phyloP scores from a whole-genome alignment of 2,329 filamentous ascomycete genomes.

The Dactylonectria estremocensis region DNA sequence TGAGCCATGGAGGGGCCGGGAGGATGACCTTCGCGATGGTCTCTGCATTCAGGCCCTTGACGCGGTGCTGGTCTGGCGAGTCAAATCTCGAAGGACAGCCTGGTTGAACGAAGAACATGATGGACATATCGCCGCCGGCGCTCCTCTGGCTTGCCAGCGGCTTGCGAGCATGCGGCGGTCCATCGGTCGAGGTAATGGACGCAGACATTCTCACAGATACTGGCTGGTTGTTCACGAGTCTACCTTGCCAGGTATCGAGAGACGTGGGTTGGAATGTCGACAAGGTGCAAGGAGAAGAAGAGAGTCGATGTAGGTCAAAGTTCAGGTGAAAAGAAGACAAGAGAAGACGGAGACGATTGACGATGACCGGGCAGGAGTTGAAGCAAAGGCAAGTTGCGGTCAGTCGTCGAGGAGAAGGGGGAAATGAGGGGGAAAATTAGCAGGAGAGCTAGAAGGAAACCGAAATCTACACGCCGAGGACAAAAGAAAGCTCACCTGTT shows the following conservation, averaged over 20 bases:
- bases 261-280: neutral
- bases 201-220: neutral
- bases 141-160: slow-evolving; percentile 1
- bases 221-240: neutral
- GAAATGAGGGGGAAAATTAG: neutral
- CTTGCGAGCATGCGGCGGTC: neutral
- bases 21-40: neutral
- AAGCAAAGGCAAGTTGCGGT: neutral
- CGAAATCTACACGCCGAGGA: neutral
- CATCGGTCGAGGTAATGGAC: neutral
- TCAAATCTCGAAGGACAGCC: neutral
- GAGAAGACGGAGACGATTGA: neutral
- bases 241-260: neutral
- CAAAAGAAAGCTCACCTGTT: neutral
- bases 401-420: neutral
- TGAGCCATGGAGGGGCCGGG: neutral
- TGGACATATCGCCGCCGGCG: slow-evolving; percentile 6
- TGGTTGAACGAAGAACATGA: neutral
- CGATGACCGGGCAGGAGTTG: neutral
- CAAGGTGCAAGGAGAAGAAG: neutral
- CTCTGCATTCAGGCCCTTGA: neutral
- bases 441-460: neutral
- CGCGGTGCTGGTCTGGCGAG: neutral
- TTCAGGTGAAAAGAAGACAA: neutral
- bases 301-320: neutral